Conservation (phyloP, 176 grass and related monocot genomes). For the Musa schizocarpa region DNA sequence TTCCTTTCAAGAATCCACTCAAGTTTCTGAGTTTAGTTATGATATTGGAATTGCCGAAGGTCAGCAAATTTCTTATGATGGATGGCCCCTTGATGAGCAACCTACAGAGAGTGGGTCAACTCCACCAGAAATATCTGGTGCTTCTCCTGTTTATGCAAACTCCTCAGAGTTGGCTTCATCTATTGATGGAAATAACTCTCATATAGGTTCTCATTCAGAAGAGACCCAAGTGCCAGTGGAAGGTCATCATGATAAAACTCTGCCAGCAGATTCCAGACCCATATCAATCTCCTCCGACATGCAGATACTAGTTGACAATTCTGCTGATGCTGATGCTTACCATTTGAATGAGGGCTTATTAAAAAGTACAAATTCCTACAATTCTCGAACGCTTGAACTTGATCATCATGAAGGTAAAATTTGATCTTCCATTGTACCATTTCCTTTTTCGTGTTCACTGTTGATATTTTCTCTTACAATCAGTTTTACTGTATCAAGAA, state of each 20-base stretch:
- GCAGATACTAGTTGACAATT: slow-evolving; percentile 31
- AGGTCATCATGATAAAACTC: slow-evolving; percentile 10
- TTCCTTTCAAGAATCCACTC: slow-evolving; percentile 29
- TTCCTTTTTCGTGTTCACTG: neutral
- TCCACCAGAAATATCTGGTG: slow-evolving; percentile 32
- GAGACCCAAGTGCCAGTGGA: slow-evolving; percentile 25
- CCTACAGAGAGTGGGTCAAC: slow-evolving; percentile 20
- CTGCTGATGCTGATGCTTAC: slow-evolving; percentile 24
- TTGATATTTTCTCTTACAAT: neutral
- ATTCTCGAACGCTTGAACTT: slow-evolving; percentile 38
- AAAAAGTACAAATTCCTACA: slow-evolving; percentile 39
- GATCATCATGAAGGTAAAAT: slow-evolving; percentile 52
- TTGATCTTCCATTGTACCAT: no score
- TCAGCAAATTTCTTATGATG: slow-evolving; percentile 32
- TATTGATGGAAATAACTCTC: slow-evolving; percentile 27
- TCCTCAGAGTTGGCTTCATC: neutral
- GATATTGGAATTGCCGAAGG: slow-evolving; percentile 22
- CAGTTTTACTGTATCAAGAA: no score
- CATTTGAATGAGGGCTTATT: slow-evolving; percentile 44
- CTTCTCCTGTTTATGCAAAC: slow-evolving; percentile 16
- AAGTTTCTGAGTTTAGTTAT: slow-evolving; percentile 31
- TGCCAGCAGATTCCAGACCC: slow-evolving; percentile 23
- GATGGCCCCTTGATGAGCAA: slow-evolving; percentile 53
- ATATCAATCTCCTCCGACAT: slow-evolving; percentile 27
- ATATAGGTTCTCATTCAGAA: slow-evolving; percentile 13